Conservation (phyloP, 73 alveolate genomes). For the Paramecium sexaurelia region DNA sequence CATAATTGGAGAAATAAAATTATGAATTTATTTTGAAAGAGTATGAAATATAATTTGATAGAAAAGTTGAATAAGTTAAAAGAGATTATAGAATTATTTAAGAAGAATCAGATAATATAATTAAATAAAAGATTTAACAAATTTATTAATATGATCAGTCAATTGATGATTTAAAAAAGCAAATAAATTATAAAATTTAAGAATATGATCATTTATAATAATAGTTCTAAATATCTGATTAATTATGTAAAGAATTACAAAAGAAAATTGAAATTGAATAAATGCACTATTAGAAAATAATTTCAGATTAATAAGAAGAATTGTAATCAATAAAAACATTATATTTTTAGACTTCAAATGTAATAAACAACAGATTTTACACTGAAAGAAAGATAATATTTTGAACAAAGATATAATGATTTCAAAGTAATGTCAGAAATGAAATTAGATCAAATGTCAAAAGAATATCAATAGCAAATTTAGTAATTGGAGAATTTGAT, state of each 20-base stretch:
- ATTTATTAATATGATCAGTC: neutral
- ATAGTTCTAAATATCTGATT: neutral
- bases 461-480: neutral
- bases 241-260: neutral
- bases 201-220: neutral
- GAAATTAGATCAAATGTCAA: neutral
- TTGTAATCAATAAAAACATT: neutral
- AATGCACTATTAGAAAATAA: neutral
- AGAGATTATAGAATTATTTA: neutral
- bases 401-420: conserved; percentile 16
- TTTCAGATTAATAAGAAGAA: neutral
- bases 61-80: neutral
- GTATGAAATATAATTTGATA: neutral
- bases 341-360: neutral
- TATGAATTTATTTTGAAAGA: neutral
- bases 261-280: neutral
- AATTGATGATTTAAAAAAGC: neutral
- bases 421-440: neutral
- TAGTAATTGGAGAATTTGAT: neutral
- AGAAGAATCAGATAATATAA: neutral
- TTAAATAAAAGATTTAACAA: neutral
- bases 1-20: neutral
- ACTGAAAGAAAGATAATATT: conserved; percentile 32
- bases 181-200: neutral
- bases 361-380: neutral